These are phyloP conservation scores for Amaranthus palmeri DNA, from an alignment of 148 eudicot species.

Conservation along the genomic window DNA sequence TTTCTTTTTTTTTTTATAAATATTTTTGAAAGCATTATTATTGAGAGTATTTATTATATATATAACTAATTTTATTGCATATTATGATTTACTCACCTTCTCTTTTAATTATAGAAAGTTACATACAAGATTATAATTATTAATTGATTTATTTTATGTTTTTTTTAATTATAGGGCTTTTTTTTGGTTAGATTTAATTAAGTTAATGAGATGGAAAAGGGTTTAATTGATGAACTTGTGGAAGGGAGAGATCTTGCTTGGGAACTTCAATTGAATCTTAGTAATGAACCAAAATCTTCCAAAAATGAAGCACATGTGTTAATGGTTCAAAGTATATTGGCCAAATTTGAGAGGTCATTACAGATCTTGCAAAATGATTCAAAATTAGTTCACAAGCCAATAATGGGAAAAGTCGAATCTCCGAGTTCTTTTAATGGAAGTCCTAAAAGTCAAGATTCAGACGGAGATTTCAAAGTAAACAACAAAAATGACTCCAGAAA, in stretches of 20 bases:
- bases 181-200: neutral
- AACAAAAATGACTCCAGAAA: slow-evolving; percentile 14
- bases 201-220: slow-evolving; percentile 18
- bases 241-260: slow-evolving; percentile 29
- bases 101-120: no score
- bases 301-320: slow-evolving; percentile 15
- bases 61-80: no score
- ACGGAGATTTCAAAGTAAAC: slow-evolving; percentile 22
- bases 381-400: neutral
- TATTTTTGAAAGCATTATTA: no score
- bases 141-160: neutral
- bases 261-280: slow-evolving; percentile 22
- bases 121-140: neutral
- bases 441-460: slow-evolving; percentile 29
- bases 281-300: slow-evolving; percentile 10
- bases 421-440: slow-evolving; percentile 25
- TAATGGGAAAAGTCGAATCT: slow-evolving; percentile 16
- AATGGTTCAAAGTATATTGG: slow-evolving; percentile 23
- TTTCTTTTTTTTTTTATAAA: no score
- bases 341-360: slow-evolving; percentile 26
- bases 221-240: slow-evolving; percentile 24
- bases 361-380: slow-evolving; percentile 17
- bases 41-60: no score
- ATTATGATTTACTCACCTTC: no score
- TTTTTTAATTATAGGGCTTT: neutral